Base-by-base conservation (phyloP, 371 early-diverging fungal genomes). In the Funneliformis caledonium region DNA sequence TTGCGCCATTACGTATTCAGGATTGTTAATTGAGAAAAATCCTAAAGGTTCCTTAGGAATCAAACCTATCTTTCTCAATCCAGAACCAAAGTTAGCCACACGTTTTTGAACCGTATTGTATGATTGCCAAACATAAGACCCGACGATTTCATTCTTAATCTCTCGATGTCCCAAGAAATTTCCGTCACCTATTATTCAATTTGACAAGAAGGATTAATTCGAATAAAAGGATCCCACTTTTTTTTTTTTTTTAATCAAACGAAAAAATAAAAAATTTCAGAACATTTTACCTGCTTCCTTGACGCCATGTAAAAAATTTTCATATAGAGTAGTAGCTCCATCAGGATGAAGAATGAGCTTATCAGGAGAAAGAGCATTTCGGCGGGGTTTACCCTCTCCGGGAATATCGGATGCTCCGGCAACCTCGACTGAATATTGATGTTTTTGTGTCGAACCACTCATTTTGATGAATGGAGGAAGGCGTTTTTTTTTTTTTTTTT, bases 71-170 rank as follows among this genome's bases (percentile, higher is more conserved):
- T 88, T 87, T 69, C 31, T 83, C 73, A 92, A 80, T 31, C 92
- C 91, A 42, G 90, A 88, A 85, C 89, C 95, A 82, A 92, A 91
- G 86, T 94, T 92, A 78, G 89, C 88, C 22, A 97, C 86, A 47
- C 93, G 88, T 33, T 87, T 85, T 67, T 85, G 87, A 56, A 94
- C 88, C 83, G 93, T 88, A 26, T 90, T 87, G 80, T 92, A 96
- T 1, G 94, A 91, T 81, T 91, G 81, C 96, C 96, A 96, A 16
- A 88, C 91, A 87, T 93, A 96, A 1, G 90, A 89, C 5, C 94
- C 94, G 83, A 83, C 70, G 31, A 83, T 74, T 76, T 64, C 74
- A 65, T 80, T 65, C 22, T 22, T 6, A 48, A 85, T 84, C 10
- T 33, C 47, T 16, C 81, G 73, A 62, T 50, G 81, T 7, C 81